These are phyloP conservation scores for Trametopsis cervina DNA, from an alignment of 768 basidiomycete genomes.

Conservation along the genomic window DNA sequence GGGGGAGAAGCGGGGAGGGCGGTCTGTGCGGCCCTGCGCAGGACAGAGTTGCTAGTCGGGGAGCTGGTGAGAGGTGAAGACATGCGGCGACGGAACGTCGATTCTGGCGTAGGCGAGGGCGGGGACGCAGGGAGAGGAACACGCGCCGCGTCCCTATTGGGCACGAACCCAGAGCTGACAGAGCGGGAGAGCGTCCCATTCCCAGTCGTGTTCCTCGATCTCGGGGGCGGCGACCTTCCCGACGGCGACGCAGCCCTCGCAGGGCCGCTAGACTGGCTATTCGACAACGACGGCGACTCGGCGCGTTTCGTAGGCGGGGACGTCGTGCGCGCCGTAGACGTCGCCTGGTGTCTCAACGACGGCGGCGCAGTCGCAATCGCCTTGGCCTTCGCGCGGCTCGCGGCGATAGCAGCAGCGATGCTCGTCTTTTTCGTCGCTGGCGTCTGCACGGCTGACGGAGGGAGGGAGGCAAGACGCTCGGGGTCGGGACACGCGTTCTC, in stretches of 20 bases:
- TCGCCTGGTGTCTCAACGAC: conserved; percentile 73
- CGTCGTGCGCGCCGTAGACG: conserved; percentile 56
- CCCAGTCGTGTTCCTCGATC: conserved; percentile 11
- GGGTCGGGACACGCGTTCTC: conserved; percentile 79
- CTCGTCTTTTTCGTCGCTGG: conserved; percentile 69
- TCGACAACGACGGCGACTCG: conserved; percentile 31
- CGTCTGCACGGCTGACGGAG: conserved; percentile 41
- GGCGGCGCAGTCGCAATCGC: conserved; percentile 80
- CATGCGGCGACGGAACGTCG: conserved; percentile 17
- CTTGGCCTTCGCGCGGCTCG: conserved; percentile 83
- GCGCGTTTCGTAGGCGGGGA: conserved; percentile 33
- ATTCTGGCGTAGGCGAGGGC: conserved; percentile 21
- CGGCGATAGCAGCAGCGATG: conserved; percentile 81
- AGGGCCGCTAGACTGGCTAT: conserved; percentile 19
- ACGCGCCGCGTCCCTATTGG: conserved; percentile 6
- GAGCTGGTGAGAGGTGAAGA: conserved; percentile 18
- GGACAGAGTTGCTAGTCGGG: conserved; percentile 20
- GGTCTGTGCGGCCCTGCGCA: conserved; percentile 27
- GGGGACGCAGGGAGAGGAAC: conserved; percentile 16
- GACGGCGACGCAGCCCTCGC: conserved; percentile 19
- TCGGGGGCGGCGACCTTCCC: conserved; percentile 6
- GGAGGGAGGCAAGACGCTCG: conserved; percentile 27
- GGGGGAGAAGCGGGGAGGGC: conserved; percentile 28
- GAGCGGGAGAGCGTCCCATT: conserved; percentile 17
- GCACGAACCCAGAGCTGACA: conserved; percentile 15